These are phyloP conservation scores for Diplodia mutila DNA, from an alignment of 2,329 filamentous ascomycete species.

Conservation along the genomic window DNA sequence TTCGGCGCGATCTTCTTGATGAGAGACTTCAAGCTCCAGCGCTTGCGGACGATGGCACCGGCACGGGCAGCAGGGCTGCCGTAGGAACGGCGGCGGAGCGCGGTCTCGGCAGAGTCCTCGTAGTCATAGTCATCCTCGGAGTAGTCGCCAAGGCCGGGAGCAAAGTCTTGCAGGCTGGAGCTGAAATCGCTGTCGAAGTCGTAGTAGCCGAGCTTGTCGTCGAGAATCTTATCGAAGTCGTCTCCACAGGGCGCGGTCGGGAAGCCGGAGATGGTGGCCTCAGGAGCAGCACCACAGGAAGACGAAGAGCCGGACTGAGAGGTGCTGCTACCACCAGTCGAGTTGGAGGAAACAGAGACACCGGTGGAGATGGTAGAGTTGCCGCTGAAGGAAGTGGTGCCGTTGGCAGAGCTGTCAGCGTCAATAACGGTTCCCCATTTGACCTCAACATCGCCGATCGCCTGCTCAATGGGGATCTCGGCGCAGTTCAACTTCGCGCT, in stretches of 20 bases:
- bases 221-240: constrained; percentile 6
- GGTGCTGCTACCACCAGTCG: not conserved
- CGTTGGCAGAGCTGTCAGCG: constrained; percentile 1
- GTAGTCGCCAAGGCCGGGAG: constrained; percentile 2
- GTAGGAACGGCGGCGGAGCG: not conserved
- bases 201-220: constrained; percentile 13
- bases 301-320: not conserved
- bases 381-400: not conserved
- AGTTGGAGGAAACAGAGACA: constrained; percentile 1
- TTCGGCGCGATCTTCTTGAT: not conserved
- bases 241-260: not conserved
- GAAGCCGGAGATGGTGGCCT: constrained; percentile 10
- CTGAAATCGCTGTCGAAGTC: constrained; percentile 7
- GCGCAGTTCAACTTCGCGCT: not conserved
- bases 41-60: not conserved
- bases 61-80: not conserved
- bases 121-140: not conserved
- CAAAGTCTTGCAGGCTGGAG: not conserved
- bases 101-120: not conserved
- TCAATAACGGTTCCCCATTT: not conserved
- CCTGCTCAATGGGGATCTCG: not conserved
- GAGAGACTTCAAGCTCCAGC: not conserved
- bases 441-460: not conserved
- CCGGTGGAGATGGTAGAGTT: not conserved
- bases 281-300: not conserved